A percentile compares a stretch with the other conserved stretches of the same genome.
Evolutionary conservation across 2,329 filamentous ascomycete genomes (phyloP).

Genomic region (Clonostachys byssicola): DNA sequence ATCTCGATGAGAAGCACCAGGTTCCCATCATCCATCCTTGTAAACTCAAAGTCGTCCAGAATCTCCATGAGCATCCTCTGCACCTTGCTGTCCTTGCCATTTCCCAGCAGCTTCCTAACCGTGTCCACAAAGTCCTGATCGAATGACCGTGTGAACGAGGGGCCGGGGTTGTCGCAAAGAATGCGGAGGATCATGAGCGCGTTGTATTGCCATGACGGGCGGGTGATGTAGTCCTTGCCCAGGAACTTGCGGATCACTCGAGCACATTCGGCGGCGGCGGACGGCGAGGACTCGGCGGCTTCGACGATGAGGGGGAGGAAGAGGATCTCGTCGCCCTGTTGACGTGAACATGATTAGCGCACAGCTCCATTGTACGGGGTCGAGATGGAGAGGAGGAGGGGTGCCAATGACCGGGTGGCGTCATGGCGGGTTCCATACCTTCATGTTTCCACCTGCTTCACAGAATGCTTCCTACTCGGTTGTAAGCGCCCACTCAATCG

Average conservation of each 20-base stretch:
- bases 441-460: conserved; percentile 62
- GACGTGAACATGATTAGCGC: neutral
- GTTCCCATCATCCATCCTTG: conserved; percentile 71
- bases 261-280: conserved; percentile 78
- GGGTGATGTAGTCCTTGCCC: conserved; percentile 61
- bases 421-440: conserved; percentile 32
- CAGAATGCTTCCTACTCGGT: conserved; percentile 68
- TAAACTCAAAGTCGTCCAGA: conserved; percentile 70
- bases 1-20: conserved; percentile 69
- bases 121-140: conserved; percentile 79
- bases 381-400: neutral
- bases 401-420: neutral
- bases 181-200: conserved; percentile 94
- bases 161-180: conserved; percentile 84
- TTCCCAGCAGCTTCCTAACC: conserved; percentile 69
- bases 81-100: conserved; percentile 69
- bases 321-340: conserved; percentile 80
- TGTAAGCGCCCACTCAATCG: conserved; percentile 3
- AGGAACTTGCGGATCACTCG: conserved; percentile 79
- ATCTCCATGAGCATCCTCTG: conserved; percentile 86
- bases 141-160: conserved; percentile 84
- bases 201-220: conserved; percentile 83
- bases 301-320: conserved; percentile 93
- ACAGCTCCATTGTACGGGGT: neutral
- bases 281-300: conserved; percentile 85